Evolutionary conservation across 257 asterid species (phyloP).

Genomic region (Solanum sparsipilum): DNA sequence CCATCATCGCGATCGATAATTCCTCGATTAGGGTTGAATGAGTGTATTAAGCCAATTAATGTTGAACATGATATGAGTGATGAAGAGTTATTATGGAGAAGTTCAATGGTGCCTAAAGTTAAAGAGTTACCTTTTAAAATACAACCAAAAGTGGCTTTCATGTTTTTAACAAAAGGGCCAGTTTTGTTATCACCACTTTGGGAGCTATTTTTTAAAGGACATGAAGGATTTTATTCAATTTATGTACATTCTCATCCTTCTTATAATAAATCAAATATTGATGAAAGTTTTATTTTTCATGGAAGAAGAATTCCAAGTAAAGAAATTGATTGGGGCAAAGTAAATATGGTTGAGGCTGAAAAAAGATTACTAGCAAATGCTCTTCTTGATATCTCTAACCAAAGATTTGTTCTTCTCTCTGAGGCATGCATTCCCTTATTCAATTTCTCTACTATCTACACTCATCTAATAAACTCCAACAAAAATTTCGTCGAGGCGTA

Average conservation of each 20-base stretch:
- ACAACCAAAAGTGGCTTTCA: slow-evolving; percentile 34
- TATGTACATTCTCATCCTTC: slow-evolving; percentile 30
- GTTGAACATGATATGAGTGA: slow-evolving; percentile 49
- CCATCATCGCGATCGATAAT: not conserved
- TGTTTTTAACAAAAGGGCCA: slow-evolving; percentile 33
- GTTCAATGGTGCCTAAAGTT: slow-evolving; percentile 30
- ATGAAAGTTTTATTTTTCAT: slow-evolving; percentile 37
- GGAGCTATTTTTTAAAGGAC: slow-evolving; percentile 33
- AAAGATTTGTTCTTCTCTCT: slow-evolving; percentile 66
- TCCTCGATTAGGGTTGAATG: not conserved
- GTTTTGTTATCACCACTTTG: slow-evolving; percentile 27
- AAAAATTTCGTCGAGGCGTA: slow-evolving; percentile 41
- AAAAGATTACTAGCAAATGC: slow-evolving; percentile 74
- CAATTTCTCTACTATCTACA: slow-evolving; percentile 69
- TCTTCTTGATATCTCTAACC: slow-evolving; percentile 71
- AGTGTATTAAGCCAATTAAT: not conserved
- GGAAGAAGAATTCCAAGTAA: slow-evolving; percentile 71
- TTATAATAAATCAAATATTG: slow-evolving; percentile 14
- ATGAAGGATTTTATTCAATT: slow-evolving; percentile 26
- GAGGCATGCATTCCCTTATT: slow-evolving; percentile 78
- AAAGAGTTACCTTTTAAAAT: slow-evolving; percentile 18
- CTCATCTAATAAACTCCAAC: slow-evolving; percentile 49
- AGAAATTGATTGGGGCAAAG: slow-evolving; percentile 70
- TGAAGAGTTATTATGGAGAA: slow-evolving; percentile 43
- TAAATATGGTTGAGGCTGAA: slow-evolving; percentile 87